Evolutionary conservation across 2,329 filamentous ascomycete genomes (phyloP).

Genomic region (Xylaria sp.): DNA sequence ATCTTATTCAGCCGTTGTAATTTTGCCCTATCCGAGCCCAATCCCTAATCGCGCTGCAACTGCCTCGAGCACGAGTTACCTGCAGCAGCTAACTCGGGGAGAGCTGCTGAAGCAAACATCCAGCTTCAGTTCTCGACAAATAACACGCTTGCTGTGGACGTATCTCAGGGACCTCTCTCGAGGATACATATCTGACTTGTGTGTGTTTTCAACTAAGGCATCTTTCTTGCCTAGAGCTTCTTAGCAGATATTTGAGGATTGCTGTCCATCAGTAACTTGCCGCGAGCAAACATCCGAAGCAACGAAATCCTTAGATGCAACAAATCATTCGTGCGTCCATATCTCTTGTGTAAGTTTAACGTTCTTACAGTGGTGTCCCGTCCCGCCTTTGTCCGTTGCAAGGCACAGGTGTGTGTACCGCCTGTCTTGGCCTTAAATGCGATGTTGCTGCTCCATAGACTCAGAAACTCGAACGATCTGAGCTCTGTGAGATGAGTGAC

Average conservation of each 20-base stretch:
- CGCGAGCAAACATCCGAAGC: not conserved
- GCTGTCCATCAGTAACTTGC: not conserved
- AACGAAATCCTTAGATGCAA: not conserved
- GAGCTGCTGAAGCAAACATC: not conserved
- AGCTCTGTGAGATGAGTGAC: not conserved
- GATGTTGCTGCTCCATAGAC: too few species aligned
- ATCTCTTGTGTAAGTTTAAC: slow-evolving; percentile 5
- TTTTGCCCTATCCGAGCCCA: not conserved
- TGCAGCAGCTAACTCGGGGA: not conserved
- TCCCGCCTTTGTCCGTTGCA: not conserved
- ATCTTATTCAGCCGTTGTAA: not conserved
- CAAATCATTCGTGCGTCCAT: not conserved
- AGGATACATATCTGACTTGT: not conserved
- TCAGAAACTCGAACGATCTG: not conserved
- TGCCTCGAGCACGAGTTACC: not conserved
- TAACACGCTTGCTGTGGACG: not conserved
- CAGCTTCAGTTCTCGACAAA: not conserved
- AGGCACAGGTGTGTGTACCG: too few species aligned
- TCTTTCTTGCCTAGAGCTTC: not conserved
- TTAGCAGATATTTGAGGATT: not conserved
- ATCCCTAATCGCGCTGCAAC: not conserved
- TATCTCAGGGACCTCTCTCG: not conserved
- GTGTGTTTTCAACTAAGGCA: not conserved
- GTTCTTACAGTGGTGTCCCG: too few species aligned
- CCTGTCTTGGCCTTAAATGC: too few species aligned